A percentile compares a stretch with the other conserved stretches of the same genome.
phyloP scores from a whole-genome alignment of 306 rosid genomes.

The Glycine tomentella region DNA sequence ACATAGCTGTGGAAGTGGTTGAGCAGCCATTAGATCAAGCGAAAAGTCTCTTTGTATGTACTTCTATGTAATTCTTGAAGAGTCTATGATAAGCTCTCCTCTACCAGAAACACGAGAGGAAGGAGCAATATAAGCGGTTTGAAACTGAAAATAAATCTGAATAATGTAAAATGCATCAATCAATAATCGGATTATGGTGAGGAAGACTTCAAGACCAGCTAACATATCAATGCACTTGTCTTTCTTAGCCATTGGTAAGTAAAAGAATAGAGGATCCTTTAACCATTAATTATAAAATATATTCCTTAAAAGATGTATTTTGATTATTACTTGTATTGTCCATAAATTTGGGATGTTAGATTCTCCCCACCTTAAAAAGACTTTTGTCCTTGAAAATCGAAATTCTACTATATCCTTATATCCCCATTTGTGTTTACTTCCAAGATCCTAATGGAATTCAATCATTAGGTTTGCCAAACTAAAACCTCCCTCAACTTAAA shows the following conservation, averaged over 20 bases:
- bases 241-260: conserved; percentile 60
- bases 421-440: no score
- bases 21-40: conserved; percentile 65
- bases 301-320: no score
- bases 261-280: conserved; percentile 69
- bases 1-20: conserved; percentile 71
- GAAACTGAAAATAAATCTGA: conserved; percentile 63
- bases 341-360: no score
- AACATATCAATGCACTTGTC: conserved; percentile 57
- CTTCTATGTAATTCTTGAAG: conserved; percentile 66
- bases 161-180: conserved; percentile 64
- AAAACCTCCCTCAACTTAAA: no score
- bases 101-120: conserved; percentile 74
- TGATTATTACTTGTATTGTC: no score
- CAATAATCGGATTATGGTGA: conserved; percentile 59
- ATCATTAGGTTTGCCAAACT: no score
- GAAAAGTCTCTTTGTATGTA: conserved; percentile 60
- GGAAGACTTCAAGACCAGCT: conserved; percentile 49
- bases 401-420: no score
- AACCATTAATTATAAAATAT: no score
- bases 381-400: no score
- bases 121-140: conserved; percentile 66
- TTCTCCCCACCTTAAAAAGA: no score
- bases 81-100: conserved; percentile 67
- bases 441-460: no score